Base-by-base conservation (phyloP, 2,329 filamentous ascomycete species). In the Dothideomycetes sp. region DNA sequence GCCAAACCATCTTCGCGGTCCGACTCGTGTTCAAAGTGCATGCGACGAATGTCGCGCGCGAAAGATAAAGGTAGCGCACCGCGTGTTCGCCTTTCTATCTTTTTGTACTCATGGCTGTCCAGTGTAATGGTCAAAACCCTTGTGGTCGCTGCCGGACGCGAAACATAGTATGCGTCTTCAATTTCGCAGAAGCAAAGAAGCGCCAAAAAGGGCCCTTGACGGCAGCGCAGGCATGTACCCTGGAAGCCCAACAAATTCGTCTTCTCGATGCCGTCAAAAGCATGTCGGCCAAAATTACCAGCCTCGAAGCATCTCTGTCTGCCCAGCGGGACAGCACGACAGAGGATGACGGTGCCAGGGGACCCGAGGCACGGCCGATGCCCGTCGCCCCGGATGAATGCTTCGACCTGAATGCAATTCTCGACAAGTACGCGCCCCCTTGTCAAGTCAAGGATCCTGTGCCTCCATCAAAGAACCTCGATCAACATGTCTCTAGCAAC, bases 151-250 rank as follows among this genome's bases (percentile, higher is more conserved):
- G 31, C 31, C 31, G 31, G 14, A 5, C 31, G 31, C 31, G 31
- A 16, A 33, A 33, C n/a, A 33, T 16, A 16, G 31, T 33, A 16
- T 33, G 31, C 31, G 31, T 33, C 15, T 33, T 33, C 31, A 33
- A 33, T 33, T 33, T 17, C 31, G 31, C 31, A 33, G 31, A 33
- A 33, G 31, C 31, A 17, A 33, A 33, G 31, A 33, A 33, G 12
- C 31, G 31, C 14, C 15, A 10, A 8, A 33, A 33, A 16, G 31
- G 31, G 31, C 31, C 31, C 12, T 16, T 33, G 31, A 33, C 31
- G 14, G 31, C 31, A 5, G 31, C 31, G 12, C 31, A 33, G 31
- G 31, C 31, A 5, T 33, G 7, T 33, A 33, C 3, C 4, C 31
- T 33, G 31, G 31, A 33, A 33, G 31, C 31, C 4, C 31, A 33